Evolutionary conservation across 768 basidiomycete species (phyloP), one percentile per base, ranked within the genome.

Genomic region (Amanita rimosa): DNA sequence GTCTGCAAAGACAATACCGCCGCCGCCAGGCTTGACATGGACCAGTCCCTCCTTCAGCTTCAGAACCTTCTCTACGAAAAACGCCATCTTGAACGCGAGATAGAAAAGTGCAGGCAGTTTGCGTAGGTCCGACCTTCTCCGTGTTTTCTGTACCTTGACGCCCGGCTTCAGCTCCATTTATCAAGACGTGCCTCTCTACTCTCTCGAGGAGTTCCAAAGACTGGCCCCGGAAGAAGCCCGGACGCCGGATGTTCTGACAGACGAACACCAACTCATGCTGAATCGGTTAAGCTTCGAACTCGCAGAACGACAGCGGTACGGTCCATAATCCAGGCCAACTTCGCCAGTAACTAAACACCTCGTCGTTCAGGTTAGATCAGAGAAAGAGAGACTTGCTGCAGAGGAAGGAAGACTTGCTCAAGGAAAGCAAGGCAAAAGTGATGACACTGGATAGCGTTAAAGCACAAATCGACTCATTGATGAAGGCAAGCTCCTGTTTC

Each of bases 51-150:
- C 63, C 78, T 94, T 34, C 80, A 81, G 17, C 75, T 89, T 26
- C 89, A 94, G 65, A 94, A 94, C 54, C 69, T 92, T 31, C 73
- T 85, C 43, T 94, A 93, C 56, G 90, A 94, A 65, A 89, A 87
- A 60, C 75, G 88, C 22, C 89, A 94, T 58, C 77, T 94, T 4
- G 88, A 92, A 63, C 75, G 87, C 49, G 91, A 94, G 67, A 94
- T 94, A 31, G 85, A 89, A 57, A 91, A 92, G 61, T 94, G 91
- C 65, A 78, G 87, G 42, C 89, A 93, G 60, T 94, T 91, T 60
- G 87, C 85, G 89, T 92, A 61, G 58, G 86, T 73, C 44, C 39
- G 16, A 13, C 24, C 35, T 44, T 41, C 16, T 22, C 24, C 16
- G n/a, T 16, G 17, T 39, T 47, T 33, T 16, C 35, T 17, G 42